A percentile compares a stretch with the other conserved stretches of the same genome.
phyloP scores from a whole-genome alignment of 768 basidiomycete genomes.

The Amyloporia xantha region DNA sequence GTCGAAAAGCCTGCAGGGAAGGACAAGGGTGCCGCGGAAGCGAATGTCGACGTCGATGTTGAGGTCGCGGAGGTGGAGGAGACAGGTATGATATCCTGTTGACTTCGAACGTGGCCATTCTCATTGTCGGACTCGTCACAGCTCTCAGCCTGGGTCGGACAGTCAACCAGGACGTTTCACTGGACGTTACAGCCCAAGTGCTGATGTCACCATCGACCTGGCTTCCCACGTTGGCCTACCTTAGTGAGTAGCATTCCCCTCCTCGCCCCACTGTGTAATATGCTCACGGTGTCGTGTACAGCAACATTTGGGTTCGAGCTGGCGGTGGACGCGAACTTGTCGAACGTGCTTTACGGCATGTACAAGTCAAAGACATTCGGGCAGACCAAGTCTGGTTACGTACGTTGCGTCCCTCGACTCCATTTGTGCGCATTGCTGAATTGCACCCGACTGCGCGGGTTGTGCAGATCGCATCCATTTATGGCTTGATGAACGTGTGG shows the following conservation, averaged over 20 bases:
- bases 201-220: slow-evolving; percentile 41
- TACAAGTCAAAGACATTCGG: slow-evolving; percentile 32
- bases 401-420: slow-evolving; percentile 4
- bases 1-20: background rate
- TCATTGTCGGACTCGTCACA: no score
- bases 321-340: slow-evolving; percentile 46
- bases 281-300: background rate
- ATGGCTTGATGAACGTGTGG: slow-evolving; percentile 45
- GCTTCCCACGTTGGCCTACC: slow-evolving; percentile 47
- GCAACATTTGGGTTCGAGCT: slow-evolving; percentile 54
- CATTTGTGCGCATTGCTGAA: no score
- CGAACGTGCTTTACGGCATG: slow-evolving; percentile 36
- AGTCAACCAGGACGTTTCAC: slow-evolving; percentile 31
- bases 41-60: background rate
- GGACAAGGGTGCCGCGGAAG: background rate
- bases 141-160: slow-evolving; percentile 24
- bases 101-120: no score
- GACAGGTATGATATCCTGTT: no score
- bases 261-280: no score
- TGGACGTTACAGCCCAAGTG: slow-evolving; percentile 26
- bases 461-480: slow-evolving; percentile 22
- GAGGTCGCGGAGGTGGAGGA: background rate
- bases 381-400: slow-evolving; percentile 47
- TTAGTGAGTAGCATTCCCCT: slow-evolving; percentile 1
- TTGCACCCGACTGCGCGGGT: slow-evolving; percentile 10